phyloP scores from a whole-genome alignment of 2,329 filamentous ascomycete species.

The Aspergillus japonicus region DNA sequence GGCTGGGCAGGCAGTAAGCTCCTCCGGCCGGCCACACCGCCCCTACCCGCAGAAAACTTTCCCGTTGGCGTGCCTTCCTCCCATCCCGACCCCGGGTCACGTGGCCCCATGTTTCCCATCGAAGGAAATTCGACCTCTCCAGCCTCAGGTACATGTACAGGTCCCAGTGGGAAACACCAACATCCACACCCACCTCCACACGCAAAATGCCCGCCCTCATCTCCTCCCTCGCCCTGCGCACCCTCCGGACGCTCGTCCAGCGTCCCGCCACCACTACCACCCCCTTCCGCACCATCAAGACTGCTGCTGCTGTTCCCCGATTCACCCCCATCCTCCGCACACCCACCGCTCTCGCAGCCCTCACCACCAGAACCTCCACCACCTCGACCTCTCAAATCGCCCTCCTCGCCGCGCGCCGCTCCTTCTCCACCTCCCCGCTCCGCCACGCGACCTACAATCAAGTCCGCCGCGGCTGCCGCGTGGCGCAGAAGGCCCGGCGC shows the following conservation, averaged over 20 bases:
- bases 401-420: slow-evolving; percentile 28
- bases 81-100: slow-evolving; percentile 16
- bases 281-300: slow-evolving; percentile 27
- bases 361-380: slow-evolving; percentile 8
- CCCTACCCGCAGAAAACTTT: slow-evolving; percentile 27
- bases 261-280: slow-evolving; percentile 24
- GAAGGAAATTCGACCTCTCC: slow-evolving; percentile 16
- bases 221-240: slow-evolving; percentile 35
- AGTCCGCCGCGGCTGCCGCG: slow-evolving; percentile 73
- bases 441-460: slow-evolving; percentile 69
- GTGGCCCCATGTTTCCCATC: slow-evolving; percentile 16
- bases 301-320: slow-evolving; percentile 19
- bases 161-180: neutral
- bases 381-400: neutral
- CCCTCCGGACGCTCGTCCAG: slow-evolving; percentile 34
- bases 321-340: slow-evolving; percentile 34
- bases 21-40: slow-evolving; percentile 24
- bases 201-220: slow-evolving; percentile 35
- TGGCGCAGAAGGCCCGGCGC: slow-evolving; percentile 76
- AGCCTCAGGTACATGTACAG: neutral
- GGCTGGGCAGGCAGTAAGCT: slow-evolving; percentile 24
- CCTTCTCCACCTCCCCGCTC: slow-evolving; percentile 59
- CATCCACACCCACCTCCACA: neutral
- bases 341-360: slow-evolving; percentile 23
- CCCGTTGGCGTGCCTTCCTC: neutral